These are phyloP conservation scores for Ascochyta rabiei DNA, from an alignment of 2,329 filamentous ascomycete genomes.

Conservation along the genomic window DNA sequence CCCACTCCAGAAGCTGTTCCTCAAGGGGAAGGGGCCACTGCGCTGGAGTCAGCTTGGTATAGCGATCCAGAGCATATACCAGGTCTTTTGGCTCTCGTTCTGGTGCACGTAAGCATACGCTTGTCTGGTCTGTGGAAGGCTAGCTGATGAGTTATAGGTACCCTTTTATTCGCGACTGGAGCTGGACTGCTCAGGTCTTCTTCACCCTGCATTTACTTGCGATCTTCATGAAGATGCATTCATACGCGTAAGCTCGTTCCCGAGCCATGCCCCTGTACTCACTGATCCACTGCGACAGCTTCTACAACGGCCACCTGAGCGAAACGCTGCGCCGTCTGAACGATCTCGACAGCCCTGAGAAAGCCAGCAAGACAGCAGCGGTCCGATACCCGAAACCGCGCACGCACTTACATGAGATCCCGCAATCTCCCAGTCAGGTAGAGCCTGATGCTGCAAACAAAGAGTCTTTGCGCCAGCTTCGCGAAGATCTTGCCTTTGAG, in stretches of 20 bases:
- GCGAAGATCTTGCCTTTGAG: conserved; percentile 87
- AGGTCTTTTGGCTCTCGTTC: conserved; percentile 76
- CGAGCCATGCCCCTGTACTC: neutral
- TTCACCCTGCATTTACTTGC: conserved; percentile 88
- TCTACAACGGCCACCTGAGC: conserved; percentile 95
- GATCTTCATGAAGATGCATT: conserved; percentile 99
- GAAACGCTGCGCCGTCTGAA: conserved; percentile 82
- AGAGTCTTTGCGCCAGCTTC: conserved; percentile 66
- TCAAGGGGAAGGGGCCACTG: conserved; percentile 61
- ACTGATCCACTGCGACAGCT: conserved; percentile 49
- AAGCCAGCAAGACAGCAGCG: conserved; percentile 70
- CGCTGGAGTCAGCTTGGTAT: conserved; percentile 82
- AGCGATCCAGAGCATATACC: conserved; percentile 80
- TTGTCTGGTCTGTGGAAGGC: too few relatives aligned
- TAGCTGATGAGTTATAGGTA: conserved; percentile 54
- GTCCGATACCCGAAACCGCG: conserved; percentile 70
- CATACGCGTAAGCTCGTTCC: conserved; percentile 68
- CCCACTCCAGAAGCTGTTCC: conserved; percentile 73
- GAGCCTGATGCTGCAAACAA: conserved; percentile 50
- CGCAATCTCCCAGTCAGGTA: conserved; percentile 50
- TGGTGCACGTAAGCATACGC: conserved; percentile 69
- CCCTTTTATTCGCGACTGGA: conserved; percentile 87
- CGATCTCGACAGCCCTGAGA: conserved; percentile 78
- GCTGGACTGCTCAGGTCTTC: conserved; percentile 97
- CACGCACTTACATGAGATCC: conserved; percentile 61